A percentile compares a stretch with the other conserved stretches of the same genome.
Conservation (phyloP, 1,284 basidiomycete species). For the Apiotrichum domesticum region DNA sequence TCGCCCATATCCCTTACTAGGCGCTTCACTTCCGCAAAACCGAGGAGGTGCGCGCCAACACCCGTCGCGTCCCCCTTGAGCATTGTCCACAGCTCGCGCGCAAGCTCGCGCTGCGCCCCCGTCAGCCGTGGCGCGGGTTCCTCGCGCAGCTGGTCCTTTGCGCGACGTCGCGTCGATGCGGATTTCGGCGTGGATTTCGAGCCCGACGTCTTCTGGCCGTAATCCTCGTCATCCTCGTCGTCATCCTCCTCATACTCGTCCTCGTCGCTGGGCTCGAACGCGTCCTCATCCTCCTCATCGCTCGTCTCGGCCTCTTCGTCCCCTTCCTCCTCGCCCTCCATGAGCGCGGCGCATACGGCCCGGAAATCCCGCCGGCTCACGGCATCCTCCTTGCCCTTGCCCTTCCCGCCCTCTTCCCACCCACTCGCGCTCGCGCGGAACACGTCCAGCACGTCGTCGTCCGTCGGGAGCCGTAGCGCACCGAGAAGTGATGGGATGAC, state of each 20-base stretch:
- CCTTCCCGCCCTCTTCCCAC: slow-evolving; percentile 27
- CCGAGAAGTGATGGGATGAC: slow-evolving; percentile 31
- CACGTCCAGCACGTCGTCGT: slow-evolving; percentile 43
- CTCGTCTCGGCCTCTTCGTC: slow-evolving; percentile 18
- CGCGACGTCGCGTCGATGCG: neutral
- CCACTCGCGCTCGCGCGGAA: slow-evolving; percentile 40
- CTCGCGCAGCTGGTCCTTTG: neutral
- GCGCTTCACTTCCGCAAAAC: slow-evolving; percentile 31
- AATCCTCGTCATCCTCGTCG: slow-evolving; percentile 11
- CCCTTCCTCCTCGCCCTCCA: slow-evolving; percentile 23
- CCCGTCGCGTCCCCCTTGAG: slow-evolving; percentile 28
- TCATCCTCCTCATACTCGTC: slow-evolving; percentile 14
- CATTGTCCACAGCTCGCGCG: slow-evolving; percentile 42
- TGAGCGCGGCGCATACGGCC: slow-evolving; percentile 43
- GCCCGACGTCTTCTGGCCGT: neutral
- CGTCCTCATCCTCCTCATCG: slow-evolving; percentile 20
- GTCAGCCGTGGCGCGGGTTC: slow-evolving; percentile 18
- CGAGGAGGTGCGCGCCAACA: neutral
- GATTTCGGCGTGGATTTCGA: neutral
- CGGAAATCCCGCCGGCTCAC: slow-evolving; percentile 35
- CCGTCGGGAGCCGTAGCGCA: slow-evolving; percentile 36
- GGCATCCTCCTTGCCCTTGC: slow-evolving; percentile 4
- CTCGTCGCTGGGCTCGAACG: slow-evolving; percentile 24
- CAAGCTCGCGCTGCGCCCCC: slow-evolving; percentile 32
- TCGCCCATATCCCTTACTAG: slow-evolving; percentile 41